Conservation (phyloP, 345 rosid species). For the Bretschneidera sinensis region DNA sequence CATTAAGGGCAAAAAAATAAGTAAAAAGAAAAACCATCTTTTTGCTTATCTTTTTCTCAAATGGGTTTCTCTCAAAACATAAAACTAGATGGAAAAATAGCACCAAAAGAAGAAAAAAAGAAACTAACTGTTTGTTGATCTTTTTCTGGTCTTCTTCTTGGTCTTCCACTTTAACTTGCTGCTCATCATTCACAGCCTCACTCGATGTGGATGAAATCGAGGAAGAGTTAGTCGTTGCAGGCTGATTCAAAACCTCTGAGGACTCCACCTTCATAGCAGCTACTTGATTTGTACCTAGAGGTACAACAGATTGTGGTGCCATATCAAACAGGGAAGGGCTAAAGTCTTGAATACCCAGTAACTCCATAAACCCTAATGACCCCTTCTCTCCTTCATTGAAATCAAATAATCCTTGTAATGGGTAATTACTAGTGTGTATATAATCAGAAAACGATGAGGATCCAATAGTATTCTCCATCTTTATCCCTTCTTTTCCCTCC, state of each 20-base stretch:
- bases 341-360: conserved; percentile 55
- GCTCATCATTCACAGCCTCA: conserved; percentile 53
- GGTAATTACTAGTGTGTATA: conserved; percentile 23
- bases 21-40: conserved; percentile 5
- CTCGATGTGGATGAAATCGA: conserved; percentile 82
- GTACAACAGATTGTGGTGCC: conserved; percentile 22
- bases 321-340: conserved; percentile 38
- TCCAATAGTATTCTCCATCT: conserved; percentile 38
- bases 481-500: conserved; percentile 30
- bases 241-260: conserved; percentile 51
- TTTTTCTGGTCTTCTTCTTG: conserved; percentile 41
- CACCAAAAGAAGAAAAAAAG: not conserved
- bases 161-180: conserved; percentile 29
- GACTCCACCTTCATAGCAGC: too few relatives aligned
- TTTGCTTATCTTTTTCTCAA: not conserved
- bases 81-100: not conserved
- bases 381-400: conserved; percentile 42
- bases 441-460: conserved; percentile 38
- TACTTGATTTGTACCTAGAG: conserved; percentile 18
- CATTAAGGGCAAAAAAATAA: too few relatives aligned
- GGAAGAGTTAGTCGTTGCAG: conserved; percentile 82
- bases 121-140: conserved; percentile 55
- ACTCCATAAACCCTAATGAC: conserved; percentile 73
- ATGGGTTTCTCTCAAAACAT: not conserved
- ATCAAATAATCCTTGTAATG: conserved; percentile 42